These are phyloP conservation scores for Pholiota microspora DNA, from an alignment of 768 basidiomycete genomes.

Conservation along the genomic window DNA sequence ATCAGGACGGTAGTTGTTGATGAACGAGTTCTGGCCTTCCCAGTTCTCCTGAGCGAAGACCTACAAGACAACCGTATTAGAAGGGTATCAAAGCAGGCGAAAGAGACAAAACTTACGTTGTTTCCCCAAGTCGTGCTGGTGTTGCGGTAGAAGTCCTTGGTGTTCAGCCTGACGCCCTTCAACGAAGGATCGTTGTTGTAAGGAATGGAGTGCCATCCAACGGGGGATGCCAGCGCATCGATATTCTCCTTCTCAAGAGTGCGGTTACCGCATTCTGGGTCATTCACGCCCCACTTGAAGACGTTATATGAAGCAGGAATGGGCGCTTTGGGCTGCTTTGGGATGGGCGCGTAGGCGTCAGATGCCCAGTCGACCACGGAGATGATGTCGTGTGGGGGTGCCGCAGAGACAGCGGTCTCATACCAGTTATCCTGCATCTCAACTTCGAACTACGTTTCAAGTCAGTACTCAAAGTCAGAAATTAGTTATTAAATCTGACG, in stretches of 20 bases:
- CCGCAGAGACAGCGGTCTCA: slow-evolving; percentile 78
- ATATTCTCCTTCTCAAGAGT: slow-evolving; percentile 59
- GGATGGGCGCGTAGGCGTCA: slow-evolving; percentile 57
- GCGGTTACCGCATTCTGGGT: slow-evolving; percentile 72
- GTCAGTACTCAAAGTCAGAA: background rate
- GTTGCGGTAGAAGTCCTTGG: slow-evolving; percentile 48
- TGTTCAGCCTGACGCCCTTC: slow-evolving; percentile 20
- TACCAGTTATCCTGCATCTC: slow-evolving; percentile 98
- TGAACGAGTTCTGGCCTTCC: slow-evolving; percentile 65
- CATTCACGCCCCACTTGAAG: slow-evolving; percentile 82
- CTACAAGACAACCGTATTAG: slow-evolving; percentile 24
- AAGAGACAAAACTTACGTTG: slow-evolving; percentile 47
- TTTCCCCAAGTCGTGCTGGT: slow-evolving; percentile 86
- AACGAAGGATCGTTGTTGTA: slow-evolving; percentile 61
- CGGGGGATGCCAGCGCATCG: slow-evolving; percentile 78
- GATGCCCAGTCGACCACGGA: slow-evolving; percentile 95
- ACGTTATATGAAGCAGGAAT: slow-evolving; percentile 67
- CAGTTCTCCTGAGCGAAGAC: slow-evolving; percentile 95
- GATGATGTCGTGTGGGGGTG: slow-evolving; percentile 74
- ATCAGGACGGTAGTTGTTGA: slow-evolving; percentile 78
- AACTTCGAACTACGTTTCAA: slow-evolving; percentile 81
- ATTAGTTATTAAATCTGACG: slow-evolving; percentile 7
- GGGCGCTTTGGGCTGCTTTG: slow-evolving; percentile 24
- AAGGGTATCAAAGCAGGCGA: background rate
- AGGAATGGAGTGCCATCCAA: slow-evolving; percentile 91